A percentile compares a stretch with the other conserved stretches of the same genome.
Evolutionary conservation across 768 basidiomycete species (phyloP).

Genomic region (Favolaschia claudopus): DNA sequence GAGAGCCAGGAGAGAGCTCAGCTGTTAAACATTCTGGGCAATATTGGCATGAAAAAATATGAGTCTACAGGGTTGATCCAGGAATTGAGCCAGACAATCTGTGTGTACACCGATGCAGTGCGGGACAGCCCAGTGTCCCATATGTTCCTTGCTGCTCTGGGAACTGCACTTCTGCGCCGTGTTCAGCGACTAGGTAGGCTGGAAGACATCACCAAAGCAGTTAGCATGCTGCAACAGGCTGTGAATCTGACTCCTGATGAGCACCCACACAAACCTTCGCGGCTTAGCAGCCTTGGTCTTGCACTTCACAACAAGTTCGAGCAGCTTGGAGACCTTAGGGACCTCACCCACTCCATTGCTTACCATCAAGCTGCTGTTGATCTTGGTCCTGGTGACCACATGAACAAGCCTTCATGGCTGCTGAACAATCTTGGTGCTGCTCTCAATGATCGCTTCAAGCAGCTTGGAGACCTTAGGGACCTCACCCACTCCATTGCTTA

Average conservation of each 20-base stretch:
- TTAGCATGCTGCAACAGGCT: not conserved
- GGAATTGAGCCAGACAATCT: slow-evolving; percentile 12
- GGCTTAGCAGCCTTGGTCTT: not conserved
- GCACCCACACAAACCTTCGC: not conserved
- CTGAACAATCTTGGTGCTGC: not conserved
- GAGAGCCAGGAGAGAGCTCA: not conserved
- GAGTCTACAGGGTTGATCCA: too few species aligned
- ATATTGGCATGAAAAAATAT: too few species aligned
- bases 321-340: not conserved
- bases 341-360: not conserved
- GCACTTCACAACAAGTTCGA: not conserved
- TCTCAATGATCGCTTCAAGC: not conserved
- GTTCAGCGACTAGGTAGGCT: not conserved
- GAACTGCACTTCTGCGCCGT: not conserved
- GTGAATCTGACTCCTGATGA: not conserved
- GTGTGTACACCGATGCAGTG: not conserved
- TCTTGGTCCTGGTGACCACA: slow-evolving; percentile 2
- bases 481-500: not conserved
- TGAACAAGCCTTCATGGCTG: not conserved
- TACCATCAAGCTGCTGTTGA: not conserved
- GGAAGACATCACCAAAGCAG: not conserved
- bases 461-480: not conserved
- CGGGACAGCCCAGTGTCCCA: not conserved
- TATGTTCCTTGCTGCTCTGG: not conserved
- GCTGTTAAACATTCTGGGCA: not conserved